Evolutionary conservation across 2,329 filamentous ascomycete species (phyloP), one percentile per base, ranked within the genome.

Genomic region (Penicillium sp.): DNA sequence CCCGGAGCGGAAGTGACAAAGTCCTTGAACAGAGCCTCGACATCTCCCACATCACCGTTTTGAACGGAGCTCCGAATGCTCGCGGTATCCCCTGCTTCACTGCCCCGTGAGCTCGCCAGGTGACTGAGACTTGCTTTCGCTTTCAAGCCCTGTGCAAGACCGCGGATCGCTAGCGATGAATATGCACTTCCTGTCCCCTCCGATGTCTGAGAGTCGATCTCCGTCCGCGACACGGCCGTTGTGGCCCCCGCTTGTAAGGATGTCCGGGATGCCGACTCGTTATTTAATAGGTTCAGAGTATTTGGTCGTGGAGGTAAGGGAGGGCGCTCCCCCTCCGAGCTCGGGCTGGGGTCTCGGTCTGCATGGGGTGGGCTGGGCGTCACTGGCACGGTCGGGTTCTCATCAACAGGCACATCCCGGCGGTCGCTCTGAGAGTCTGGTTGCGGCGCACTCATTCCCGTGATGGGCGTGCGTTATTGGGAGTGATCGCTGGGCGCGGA

Each of bases 191-290:
- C 84, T 56, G 84, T 85, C 69, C 90, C 89, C 11, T 85, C 85
- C 59, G 89, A 88, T 1, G 86, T 86, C 48, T 92, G 81, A 0
- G 89, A 90, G 64, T 90, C 88, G 53, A 92, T 87, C 62, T 93
- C 92, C 58, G 92, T 82, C 15, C 90, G 83, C 0, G 91, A 93
- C 14, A 97, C 69, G 9, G 92, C 92, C 1, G 92, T 97, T 3
- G 92, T 97, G 46, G 93, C 85, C 56, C 85, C 86, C 1, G 88
- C 86, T 54, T 78, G 75, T 23, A 81, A 64, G 29, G 64, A 68
- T 26, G 73, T 63, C 50, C 70, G 70, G 58, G 69, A 64, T 45
- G 65, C 55, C 59, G 55, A 64, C 64, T 69, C 71, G 57, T 71
- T 68, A 57, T 72, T 69, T 43, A 76, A 61, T 33, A 73, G 48